These are phyloP conservation scores for Aspergillus ruber DNA, from an alignment of 2,329 filamentous ascomycete genomes.

Conservation along the genomic window DNA sequence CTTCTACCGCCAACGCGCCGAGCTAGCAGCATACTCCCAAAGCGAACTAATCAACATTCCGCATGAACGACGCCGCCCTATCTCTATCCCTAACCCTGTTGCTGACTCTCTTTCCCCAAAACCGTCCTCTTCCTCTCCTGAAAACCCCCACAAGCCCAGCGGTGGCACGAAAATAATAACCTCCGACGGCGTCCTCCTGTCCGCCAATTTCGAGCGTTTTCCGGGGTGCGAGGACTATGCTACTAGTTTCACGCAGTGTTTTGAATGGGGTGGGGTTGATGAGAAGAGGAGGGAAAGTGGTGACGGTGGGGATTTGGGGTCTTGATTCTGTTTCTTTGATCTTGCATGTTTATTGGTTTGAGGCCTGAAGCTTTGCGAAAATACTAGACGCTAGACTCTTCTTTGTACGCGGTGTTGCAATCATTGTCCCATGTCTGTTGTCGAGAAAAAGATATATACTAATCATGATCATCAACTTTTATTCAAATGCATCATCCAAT, in stretches of 20 bases:
- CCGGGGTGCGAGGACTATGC: not conserved
- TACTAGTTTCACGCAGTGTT: not conserved
- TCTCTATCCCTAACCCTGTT: not conserved
- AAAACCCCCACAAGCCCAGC: not conserved
- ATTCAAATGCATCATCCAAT: not conserved
- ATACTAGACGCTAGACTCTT: too few species aligned
- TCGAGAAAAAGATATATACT: not conserved
- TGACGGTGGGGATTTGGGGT: too few species aligned
- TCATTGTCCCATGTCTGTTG: too few species aligned
- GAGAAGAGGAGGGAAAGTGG: too few species aligned
- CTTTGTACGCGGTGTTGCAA: too few species aligned
- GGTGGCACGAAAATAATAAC: constrained; percentile 13
- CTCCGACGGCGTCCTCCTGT: constrained; percentile 20
- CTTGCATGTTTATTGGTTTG: too few species aligned
- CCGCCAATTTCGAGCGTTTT: constrained; percentile 17
- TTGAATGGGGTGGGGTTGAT: not conserved
- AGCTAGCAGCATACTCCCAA: constrained; percentile 17
- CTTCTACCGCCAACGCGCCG: constrained; percentile 19
- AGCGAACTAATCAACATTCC: constrained; percentile 26
- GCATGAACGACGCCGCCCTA: not conserved
- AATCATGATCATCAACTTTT: not conserved
- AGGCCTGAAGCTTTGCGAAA: too few species aligned
- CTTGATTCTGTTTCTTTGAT: too few species aligned
- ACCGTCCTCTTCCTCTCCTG: not conserved
- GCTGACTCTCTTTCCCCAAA: not conserved